These are phyloP conservation scores for Pezicula neosporulosa DNA, from an alignment of 2,329 filamentous ascomycete species.

Conservation along the genomic window DNA sequence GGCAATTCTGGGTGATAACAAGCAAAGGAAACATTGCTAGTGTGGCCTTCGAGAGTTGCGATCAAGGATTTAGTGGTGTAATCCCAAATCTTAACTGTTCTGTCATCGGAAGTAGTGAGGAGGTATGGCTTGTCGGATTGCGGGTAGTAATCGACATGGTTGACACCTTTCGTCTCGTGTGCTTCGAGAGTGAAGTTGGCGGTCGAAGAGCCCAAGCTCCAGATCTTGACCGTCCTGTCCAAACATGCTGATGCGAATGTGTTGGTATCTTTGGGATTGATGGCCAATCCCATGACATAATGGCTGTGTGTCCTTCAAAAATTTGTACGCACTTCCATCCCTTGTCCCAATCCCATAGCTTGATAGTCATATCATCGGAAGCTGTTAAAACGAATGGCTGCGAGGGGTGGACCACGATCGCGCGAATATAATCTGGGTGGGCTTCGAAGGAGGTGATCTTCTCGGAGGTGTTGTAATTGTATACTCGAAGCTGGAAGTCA, in stretches of 20 bases:
- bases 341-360: conserved; percentile 99
- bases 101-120: conserved; percentile 93
- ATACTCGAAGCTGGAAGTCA: conserved; percentile 84
- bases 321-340: conserved; percentile 96
- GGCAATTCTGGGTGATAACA: conserved; percentile 97
- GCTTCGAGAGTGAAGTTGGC: conserved; percentile 97
- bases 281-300: conserved; percentile 94
- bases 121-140: conserved; percentile 80
- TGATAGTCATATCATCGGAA: conserved; percentile 97
- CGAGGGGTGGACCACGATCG: conserved; percentile 91
- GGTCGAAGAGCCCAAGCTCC: conserved; percentile 89
- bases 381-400: conserved; percentile 95
- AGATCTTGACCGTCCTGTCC: conserved; percentile 96
- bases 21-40: conserved; percentile 96
- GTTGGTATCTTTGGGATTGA: conserved; percentile 97
- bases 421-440: conserved; percentile 97
- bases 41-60: conserved; percentile 93
- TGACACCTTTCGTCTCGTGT: conserved; percentile 95
- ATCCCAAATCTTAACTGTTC: conserved; percentile 97
- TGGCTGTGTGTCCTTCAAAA: conserved; percentile 93
- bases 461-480: conserved; percentile 99
- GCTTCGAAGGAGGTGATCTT: conserved; percentile 97
- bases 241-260: conserved; percentile 91
- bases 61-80: conserved; percentile 98
- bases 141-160: conserved; percentile 89